phyloP scores from a whole-genome alignment of 2,329 filamentous ascomycete genomes.

The Fusarium sp. region DNA sequence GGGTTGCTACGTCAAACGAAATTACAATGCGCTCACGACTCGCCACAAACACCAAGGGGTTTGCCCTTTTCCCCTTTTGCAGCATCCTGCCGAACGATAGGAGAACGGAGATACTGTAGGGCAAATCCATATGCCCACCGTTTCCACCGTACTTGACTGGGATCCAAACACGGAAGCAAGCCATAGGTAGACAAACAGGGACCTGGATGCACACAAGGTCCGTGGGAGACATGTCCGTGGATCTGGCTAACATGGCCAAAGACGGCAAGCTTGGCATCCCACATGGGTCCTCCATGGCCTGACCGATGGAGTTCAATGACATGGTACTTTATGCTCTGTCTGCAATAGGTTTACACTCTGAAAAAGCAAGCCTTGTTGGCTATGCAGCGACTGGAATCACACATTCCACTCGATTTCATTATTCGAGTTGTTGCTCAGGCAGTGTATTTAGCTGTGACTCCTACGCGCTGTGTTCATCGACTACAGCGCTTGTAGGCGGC shows the following conservation, averaged over 20 bases:
- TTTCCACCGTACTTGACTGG: constrained; percentile 41
- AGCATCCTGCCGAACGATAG: constrained; percentile 25
- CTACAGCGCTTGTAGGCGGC: constrained; percentile 18
- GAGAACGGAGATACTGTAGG: constrained; percentile 22
- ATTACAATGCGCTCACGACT: constrained; percentile 20
- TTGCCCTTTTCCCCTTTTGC: constrained; percentile 30
- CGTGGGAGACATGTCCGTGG: constrained; percentile 5
- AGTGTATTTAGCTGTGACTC: background rate
- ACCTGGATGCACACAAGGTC: constrained; percentile 5
- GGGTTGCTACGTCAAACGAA: constrained; percentile 41
- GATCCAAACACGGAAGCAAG: constrained; percentile 29
- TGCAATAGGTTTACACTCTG: constrained; percentile 19
- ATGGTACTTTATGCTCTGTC: constrained; percentile 21
- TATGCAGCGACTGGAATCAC: constrained; percentile 10
- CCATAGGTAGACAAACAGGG: constrained; percentile 26
- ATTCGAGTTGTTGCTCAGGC: background rate
- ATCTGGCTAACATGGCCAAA: constrained; percentile 30
- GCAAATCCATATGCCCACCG: constrained; percentile 41
- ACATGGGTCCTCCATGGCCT: constrained; percentile 23
- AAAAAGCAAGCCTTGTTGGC: constrained; percentile 27
- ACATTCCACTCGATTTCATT: background rate
- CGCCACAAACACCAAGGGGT: constrained; percentile 1
- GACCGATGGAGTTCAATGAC: constrained; percentile 32
- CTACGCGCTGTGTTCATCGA: background rate
- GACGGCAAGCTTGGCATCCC: constrained; percentile 25